Percentiles rank a stretch among this genome's conserved stretches.
Evolutionary conservation across 2,329 filamentous ascomycete genomes (phyloP).

Genomic region (Stromatinia cepivora): DNA sequence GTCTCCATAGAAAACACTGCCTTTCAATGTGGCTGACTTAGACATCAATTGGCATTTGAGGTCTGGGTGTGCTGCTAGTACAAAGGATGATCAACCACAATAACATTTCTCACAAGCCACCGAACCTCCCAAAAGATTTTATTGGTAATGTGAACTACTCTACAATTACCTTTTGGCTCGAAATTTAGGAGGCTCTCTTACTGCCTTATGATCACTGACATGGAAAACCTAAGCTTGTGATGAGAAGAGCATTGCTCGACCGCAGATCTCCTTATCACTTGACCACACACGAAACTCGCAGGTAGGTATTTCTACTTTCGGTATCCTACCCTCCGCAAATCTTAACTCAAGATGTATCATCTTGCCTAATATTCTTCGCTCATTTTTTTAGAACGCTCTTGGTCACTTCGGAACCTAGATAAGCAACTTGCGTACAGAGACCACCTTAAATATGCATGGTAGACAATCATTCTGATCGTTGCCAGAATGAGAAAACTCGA

Average conservation of each 20-base stretch:
- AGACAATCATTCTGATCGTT: neutral
- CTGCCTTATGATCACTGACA: neutral
- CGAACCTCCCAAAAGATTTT: neutral
- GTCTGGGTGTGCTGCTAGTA: neutral
- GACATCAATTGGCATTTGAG: neutral
- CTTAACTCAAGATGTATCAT: neutral
- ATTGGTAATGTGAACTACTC: neutral
- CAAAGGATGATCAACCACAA: neutral
- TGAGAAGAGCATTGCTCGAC: neutral
- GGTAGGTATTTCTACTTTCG: neutral
- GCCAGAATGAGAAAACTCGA: neutral
- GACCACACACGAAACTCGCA: too few species aligned
- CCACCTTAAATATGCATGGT: neutral
- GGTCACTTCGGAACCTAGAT: neutral
- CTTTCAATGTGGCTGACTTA: too few species aligned
- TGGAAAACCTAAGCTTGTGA: neutral
- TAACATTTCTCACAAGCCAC: neutral
- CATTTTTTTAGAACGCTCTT: neutral
- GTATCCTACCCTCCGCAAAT: neutral
- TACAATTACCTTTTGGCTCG: neutral
- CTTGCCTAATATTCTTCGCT: neutral
- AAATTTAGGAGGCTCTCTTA: neutral
- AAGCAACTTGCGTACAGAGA: neutral
- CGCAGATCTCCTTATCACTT: neutral
- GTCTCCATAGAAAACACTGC: neutral